phyloP scores from a whole-genome alignment of 2,329 filamentous ascomycete species.

The Colletotrichum horii region DNA sequence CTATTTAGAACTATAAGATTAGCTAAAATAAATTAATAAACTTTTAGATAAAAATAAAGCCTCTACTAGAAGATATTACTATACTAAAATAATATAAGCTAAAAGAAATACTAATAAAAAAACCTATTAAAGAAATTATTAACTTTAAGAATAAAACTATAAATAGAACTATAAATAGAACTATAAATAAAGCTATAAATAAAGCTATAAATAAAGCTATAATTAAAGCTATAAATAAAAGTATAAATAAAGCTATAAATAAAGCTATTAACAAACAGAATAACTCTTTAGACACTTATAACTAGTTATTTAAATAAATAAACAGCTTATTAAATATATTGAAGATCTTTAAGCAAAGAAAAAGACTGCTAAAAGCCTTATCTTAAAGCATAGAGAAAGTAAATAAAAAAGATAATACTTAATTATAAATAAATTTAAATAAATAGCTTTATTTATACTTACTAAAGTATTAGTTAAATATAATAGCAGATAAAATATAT shows the following conservation, averaged over 20 bases:
- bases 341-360: not conserved
- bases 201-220: not conserved
- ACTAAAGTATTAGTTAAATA: not conserved
- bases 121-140: not conserved
- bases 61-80: rapidly evolving
- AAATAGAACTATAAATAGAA: not conserved
- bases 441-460: not conserved
- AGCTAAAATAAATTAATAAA: not conserved
- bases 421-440: not conserved
- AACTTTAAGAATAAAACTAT: not conserved
- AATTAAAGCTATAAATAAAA: no score
- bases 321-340: not conserved
- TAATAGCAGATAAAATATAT: not conserved
- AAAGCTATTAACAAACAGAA: not conserved
- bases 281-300: not conserved
- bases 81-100: not conserved
- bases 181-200: not conserved
- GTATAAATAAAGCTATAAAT: not conserved
- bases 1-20: not conserved
- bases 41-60: no score
- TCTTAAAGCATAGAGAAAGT: not conserved
- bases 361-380: not conserved
- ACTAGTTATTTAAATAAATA: not conserved
- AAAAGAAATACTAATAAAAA: not conserved
- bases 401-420: not conserved